phyloP scores from a whole-genome alignment of 2,329 filamentous ascomycete species.

The Colletotrichum incanum region DNA sequence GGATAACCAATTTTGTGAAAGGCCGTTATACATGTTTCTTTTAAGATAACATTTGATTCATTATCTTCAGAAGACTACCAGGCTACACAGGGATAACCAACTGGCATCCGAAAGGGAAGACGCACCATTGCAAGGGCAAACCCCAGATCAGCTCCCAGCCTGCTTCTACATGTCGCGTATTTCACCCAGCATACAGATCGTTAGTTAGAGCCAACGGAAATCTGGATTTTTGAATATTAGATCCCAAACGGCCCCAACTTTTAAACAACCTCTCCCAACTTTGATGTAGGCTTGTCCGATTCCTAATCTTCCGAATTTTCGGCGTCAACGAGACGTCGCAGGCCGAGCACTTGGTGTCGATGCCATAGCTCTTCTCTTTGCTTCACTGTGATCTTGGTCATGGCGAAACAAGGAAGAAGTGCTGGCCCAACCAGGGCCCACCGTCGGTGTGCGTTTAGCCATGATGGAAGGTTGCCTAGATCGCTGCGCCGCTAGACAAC shows the following conservation, averaged over 20 bases:
- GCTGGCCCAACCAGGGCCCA: not conserved
- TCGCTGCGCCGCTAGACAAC: not conserved
- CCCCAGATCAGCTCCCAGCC: not conserved
- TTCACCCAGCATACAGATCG: not conserved
- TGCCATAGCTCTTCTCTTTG: not conserved
- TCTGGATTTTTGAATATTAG: not conserved
- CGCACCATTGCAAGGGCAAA: no score
- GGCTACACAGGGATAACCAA: not conserved
- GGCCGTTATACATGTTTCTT: no score
- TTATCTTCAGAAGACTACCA: not conserved
- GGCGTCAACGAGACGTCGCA: not conserved
- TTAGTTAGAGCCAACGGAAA: not conserved
- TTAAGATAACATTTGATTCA: no score
- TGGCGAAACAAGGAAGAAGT: not conserved
- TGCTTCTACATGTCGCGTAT: not conserved
- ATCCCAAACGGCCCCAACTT: conserved; percentile 8
- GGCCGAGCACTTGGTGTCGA: not conserved
- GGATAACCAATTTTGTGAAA: not conserved
- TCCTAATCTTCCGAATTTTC: not conserved
- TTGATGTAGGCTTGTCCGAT: not conserved
- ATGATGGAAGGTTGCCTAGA: not conserved
- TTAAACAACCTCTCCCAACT: not conserved
- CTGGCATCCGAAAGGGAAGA: not conserved
- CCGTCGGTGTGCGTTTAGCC: not conserved
- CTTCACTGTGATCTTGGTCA: not conserved